Conservation (phyloP, 2,329 filamentous ascomycete genomes). For the Hymenoscyphus fraxineus region DNA sequence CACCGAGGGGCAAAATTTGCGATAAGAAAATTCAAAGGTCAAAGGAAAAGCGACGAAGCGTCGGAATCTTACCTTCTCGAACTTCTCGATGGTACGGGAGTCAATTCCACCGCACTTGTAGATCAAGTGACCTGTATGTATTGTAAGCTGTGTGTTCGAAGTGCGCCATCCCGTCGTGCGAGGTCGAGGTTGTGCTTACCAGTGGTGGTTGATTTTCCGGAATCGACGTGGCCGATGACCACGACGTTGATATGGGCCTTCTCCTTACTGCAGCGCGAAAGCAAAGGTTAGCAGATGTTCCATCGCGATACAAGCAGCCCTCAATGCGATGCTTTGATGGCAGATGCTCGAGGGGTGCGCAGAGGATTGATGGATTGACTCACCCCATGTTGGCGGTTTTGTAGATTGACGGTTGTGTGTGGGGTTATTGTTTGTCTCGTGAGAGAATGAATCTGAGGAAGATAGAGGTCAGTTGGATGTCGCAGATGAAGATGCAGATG, state of each 20-base stretch:
- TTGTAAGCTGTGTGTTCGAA: conserved; percentile 23
- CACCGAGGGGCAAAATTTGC: conserved; percentile 34
- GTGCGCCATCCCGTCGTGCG: conserved; percentile 6
- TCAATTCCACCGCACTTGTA: conserved; percentile 99
- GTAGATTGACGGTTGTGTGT: conserved; percentile 25
- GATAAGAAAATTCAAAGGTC: conserved; percentile 25
- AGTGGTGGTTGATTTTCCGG: conserved; percentile 96
- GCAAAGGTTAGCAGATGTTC: conserved; percentile 24
- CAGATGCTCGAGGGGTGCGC: conserved; percentile 6
- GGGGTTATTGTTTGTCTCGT: conserved; percentile 21
- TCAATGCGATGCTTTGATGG: conserved; percentile 21
- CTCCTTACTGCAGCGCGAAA: conserved; percentile 67
- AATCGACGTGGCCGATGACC: conserved; percentile 99
- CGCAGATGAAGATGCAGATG: conserved; percentile 10
- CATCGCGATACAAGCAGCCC: conserved; percentile 18
- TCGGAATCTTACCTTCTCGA: conserved; percentile 83
- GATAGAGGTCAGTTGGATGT: conserved; percentile 18
- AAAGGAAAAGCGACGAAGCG: conserved; percentile 14
- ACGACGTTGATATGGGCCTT: conserved; percentile 97
- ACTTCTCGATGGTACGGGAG: conserved; percentile 99
- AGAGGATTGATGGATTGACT: conserved; percentile 20
- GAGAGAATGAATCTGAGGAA: conserved; percentile 27
- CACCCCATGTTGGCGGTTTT: conserved; percentile 36
- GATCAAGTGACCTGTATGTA: conserved; percentile 80
- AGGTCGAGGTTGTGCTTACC: conserved; percentile 53